Base-by-base conservation (phyloP, 345 rosid genomes). In the Fremontodendron californicum region DNA sequence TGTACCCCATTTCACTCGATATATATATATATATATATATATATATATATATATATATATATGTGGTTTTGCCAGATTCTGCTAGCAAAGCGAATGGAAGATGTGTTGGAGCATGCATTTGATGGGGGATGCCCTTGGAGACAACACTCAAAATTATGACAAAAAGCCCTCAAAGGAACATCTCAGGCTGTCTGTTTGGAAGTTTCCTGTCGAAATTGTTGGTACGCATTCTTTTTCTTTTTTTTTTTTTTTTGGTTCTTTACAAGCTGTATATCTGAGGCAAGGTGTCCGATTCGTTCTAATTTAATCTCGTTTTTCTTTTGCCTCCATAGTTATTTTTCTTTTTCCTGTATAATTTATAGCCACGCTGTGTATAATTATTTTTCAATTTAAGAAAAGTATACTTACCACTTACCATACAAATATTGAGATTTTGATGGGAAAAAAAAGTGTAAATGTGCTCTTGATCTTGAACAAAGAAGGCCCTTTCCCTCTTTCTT, bases 41-140 rank as follows among this genome's bases (percentile, higher is more conserved):
- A n/a, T n/a, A n/a, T n/a, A n/a, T n/a, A n/a, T n/a, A n/a, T n/a
- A n/a, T n/a, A n/a, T n/a, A n/a, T n/a, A n/a, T n/a, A n/a, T n/a
- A n/a, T n/a, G n/a, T 33, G 1, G 23, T 70, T 55, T 77, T 35
- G 6, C 12, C 96, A 96, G 99, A 86, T 96, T 57, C 71, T 96
- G 66, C 85, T 87, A 58, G 99, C 96, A 27, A 93, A 92, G 89
- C 86, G 94, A 80, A 87, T 96, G 97, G 99, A 96, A 82, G 98
- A 96, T 42, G 98, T 93, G 12, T 76, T 96, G 82, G 98, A 93
- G 75, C 93, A 92, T 49, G 98, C 99, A 39, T 93, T 96, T 39
- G 98, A 93, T 79, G 98, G 97, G 13, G 99, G 98, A 33, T 96
- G 94, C 86, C 99, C 97, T 51, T 93, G 94, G 99, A 86, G 92